Percentiles rank a stretch among this genome's conserved stretches.
Conservation (phyloP, 2,329 filamentous ascomycete species). For the Sporothrix curviconia region DNA sequence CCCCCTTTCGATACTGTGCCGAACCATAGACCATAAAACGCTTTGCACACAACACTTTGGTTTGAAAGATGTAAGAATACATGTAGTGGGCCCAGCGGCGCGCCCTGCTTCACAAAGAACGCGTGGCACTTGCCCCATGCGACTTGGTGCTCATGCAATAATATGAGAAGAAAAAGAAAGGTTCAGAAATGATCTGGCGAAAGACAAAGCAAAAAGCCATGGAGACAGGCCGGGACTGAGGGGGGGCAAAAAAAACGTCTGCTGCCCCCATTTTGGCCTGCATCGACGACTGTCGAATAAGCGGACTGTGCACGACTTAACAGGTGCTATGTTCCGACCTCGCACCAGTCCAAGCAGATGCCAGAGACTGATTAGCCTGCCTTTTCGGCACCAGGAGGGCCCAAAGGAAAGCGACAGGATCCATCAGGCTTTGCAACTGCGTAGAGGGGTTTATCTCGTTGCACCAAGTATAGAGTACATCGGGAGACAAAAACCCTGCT, state of each 20-base stretch:
- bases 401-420: conserved; percentile 1
- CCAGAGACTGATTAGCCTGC: background rate
- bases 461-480: too few species aligned
- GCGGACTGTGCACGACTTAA: background rate
- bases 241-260: background rate
- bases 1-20: background rate
- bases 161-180: background rate
- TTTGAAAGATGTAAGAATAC: background rate
- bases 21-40: conserved; percentile 6
- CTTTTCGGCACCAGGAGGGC: conserved; percentile 5
- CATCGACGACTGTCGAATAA: background rate
- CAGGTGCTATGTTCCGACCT: background rate
- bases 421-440: background rate
- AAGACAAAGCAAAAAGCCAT: background rate
- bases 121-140: conserved; percentile 7
- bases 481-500: too few species aligned
- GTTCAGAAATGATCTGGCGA: background rate
- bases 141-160: conserved; percentile 2
- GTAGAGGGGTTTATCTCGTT: background rate
- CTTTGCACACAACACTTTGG: background rate
- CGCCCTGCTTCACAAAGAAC: conserved; percentile 4
- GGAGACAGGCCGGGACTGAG: too few species aligned
- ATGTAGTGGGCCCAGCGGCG: background rate
- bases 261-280: background rate
- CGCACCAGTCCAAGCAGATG: background rate